Conservation (phyloP, 257 asterid species). For the Mitragyna speciosa region DNA sequence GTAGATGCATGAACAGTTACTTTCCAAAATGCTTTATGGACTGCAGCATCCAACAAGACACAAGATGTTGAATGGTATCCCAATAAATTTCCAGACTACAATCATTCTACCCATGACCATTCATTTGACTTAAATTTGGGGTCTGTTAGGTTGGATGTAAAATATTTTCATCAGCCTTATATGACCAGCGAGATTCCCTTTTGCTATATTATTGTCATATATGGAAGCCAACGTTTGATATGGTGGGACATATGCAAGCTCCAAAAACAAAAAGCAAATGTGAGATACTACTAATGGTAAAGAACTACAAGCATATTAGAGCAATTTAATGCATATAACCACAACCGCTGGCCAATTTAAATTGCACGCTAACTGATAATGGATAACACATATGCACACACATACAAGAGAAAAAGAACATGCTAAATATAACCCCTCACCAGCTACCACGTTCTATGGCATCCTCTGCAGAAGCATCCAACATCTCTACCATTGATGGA, state of each 20-base stretch:
- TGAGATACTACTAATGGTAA: neutral
- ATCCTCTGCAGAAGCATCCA: constrained; percentile 90
- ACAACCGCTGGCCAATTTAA: neutral
- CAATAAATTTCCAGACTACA: neutral
- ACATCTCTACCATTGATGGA: constrained; percentile 78
- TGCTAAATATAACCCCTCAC: constrained; percentile 47
- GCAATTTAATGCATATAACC: neutral
- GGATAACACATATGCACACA: neutral
- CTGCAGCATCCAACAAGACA: neutral
- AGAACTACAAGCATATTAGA: neutral
- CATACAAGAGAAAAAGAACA: neutral
- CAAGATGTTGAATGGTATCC: neutral
- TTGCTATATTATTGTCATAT: neutral
- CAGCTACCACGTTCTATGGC: constrained; percentile 88
- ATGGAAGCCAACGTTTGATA: no score
- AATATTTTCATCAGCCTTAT: neutral
- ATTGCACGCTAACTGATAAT: neutral
- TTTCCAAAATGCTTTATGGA: neutral
- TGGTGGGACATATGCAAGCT: neutral
- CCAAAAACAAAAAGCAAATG: neutral
- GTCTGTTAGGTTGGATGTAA: no score
- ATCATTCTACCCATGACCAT: neutral
- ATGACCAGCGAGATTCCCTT: neutral
- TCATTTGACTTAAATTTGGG: neutral
- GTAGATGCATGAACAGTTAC: neutral